Conservation (phyloP, 2,329 filamentous ascomycete genomes). For the Botrytis porri region DNA sequence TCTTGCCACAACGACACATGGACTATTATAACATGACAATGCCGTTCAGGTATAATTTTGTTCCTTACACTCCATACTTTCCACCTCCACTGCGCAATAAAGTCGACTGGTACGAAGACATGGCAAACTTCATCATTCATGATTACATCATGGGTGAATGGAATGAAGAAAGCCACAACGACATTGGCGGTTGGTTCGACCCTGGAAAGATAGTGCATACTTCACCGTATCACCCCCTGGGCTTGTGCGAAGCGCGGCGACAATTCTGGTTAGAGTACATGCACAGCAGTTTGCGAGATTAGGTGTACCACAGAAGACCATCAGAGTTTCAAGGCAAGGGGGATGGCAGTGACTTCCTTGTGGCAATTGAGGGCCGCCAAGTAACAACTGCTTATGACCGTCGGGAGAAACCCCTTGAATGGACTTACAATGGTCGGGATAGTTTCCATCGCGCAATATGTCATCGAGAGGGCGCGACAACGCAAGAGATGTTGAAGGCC, state of each 20-base stretch:
- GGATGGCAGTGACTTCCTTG: background rate
- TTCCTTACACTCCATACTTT: background rate
- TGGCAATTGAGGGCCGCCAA: background rate
- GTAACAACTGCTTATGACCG: background rate
- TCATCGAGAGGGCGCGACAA: background rate
- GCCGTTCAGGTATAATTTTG: background rate
- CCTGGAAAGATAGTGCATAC: background rate
- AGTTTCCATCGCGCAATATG: background rate
- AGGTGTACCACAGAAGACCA: background rate
- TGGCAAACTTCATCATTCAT: background rate
- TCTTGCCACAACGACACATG: background rate
- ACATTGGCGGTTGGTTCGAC: background rate
- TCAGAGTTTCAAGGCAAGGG: background rate
- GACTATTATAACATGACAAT: background rate
- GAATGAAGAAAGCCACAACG: background rate
- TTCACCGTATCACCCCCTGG: background rate
- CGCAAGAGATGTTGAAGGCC: background rate
- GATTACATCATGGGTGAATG: background rate
- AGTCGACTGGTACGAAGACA: background rate
- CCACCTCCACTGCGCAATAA: background rate
- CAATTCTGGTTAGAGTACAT: background rate
- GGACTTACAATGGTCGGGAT: background rate
- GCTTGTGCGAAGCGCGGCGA: background rate
- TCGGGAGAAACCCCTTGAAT: background rate
- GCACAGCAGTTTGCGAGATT: background rate